Evolutionary conservation across 257 asterid genomes (phyloP), one percentile per base, ranked within the genome.

Genomic region (Primulina tabacum): DNA sequence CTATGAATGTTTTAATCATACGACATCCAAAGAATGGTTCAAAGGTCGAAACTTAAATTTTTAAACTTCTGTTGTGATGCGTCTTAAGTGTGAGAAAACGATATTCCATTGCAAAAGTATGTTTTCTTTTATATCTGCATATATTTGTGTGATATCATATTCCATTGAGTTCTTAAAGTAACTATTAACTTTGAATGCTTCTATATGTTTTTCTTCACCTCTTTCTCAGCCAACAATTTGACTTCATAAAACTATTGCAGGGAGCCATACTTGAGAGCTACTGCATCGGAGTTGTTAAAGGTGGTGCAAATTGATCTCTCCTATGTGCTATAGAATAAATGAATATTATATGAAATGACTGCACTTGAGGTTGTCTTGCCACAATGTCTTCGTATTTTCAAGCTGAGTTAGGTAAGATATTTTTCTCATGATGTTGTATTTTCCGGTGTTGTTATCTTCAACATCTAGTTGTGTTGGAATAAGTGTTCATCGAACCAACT

Each of bases 221-320:
- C 60, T 76, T 61, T 58, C 67, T 61, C 67, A 64, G 53, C 69
- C 68, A 66, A 64, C 57, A 67, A 61, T 69, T 75, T 35, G 37
- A 60, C 67, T 47, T 75, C 47, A 59, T 76, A 62, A 56, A 47
- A 21, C 24, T 75, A 68, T 72, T 77, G 75, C 83, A 94, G 97
- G 89, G 97, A 94, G 82, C 96, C 99, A 24, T 80, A 87, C 75
- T 80, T 91, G 68, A 85, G 99, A 80, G 65, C 88, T 24, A 85
- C 89, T 62, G 89, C 99, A 73, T 85, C 97, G 57, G 97, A 91
- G 81, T 82, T 94, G 89, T 81, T 94, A 73, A 81, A 89, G 97
- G 99, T 93, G 80, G 35, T 72, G 75, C 55, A 68, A 58, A 61
- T 29, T 34, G 20, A 56, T 62, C 65, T 58, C 58, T 64, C 38